Evolutionary conservation across 169 alveolate species (phyloP).

Genomic region (Plasmodium cynomolgi): DNA sequence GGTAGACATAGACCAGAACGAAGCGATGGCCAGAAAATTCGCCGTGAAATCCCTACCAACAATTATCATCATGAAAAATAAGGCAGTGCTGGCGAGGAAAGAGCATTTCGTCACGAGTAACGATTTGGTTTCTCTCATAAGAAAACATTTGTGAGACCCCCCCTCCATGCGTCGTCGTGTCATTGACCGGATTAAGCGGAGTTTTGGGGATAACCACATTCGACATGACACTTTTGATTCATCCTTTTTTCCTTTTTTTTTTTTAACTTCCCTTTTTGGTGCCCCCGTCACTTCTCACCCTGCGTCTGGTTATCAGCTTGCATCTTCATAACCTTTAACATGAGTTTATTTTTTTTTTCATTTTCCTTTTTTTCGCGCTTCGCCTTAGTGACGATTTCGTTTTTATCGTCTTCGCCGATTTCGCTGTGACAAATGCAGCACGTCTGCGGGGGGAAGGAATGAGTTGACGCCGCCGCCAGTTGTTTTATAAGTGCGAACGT

Average conservation of each 20-base stretch:
- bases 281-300: background rate
- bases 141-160: slow-evolving; percentile 23
- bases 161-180: background rate
- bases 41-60: slow-evolving; percentile 43
- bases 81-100: slow-evolving; percentile 27
- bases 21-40: slow-evolving; percentile 35
- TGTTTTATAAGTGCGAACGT: background rate
- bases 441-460: slow-evolving; percentile 25
- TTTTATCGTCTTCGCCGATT: slow-evolving; percentile 41
- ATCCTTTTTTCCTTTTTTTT: background rate
- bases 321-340: slow-evolving; percentile 67
- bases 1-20: slow-evolving; percentile 33
- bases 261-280: background rate
- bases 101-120: slow-evolving; percentile 33
- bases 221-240: background rate
- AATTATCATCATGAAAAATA: slow-evolving; percentile 54
- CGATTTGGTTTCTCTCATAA: slow-evolving; percentile 28
- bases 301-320: slow-evolving; percentile 29
- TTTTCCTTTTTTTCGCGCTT: slow-evolving; percentile 64
- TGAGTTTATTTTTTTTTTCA: slow-evolving; percentile 65
- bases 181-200: background rate
- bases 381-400: slow-evolving; percentile 35
- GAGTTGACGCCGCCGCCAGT: background rate
- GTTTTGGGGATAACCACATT: background rate
- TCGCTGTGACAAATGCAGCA: slow-evolving; percentile 73